Evolutionary conservation across 2,329 filamentous ascomycete genomes (phyloP).

Genomic region (Ophiobolus disseminans): DNA sequence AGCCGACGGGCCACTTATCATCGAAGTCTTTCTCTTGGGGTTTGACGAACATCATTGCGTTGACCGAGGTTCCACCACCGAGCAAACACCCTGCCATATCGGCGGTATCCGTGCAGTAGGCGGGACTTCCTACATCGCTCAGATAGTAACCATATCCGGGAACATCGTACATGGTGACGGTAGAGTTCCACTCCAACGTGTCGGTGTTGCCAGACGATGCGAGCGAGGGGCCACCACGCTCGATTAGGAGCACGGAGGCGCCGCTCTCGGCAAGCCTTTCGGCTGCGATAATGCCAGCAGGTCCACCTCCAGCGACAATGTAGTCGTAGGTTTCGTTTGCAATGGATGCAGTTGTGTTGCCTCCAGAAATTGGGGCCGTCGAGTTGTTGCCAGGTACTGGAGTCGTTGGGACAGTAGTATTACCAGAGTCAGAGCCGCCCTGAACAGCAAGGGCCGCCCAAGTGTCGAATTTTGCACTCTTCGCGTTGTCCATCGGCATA

Average conservation of each 20-base stretch:
- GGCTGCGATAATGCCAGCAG: conserved; percentile 64
- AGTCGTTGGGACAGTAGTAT: conserved; percentile 18
- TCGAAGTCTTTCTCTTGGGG: conserved; percentile 66
- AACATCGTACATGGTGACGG: conserved; percentile 48
- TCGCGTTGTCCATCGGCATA: conserved; percentile 34
- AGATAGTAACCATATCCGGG: conserved; percentile 48
- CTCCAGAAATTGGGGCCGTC: conserved; percentile 27
- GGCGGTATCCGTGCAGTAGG: conserved; percentile 68
- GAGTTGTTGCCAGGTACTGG: conserved; percentile 36
- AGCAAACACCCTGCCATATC: conserved; percentile 74
- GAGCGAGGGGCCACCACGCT: conserved; percentile 50
- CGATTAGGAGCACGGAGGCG: conserved; percentile 66
- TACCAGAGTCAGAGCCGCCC: conserved; percentile 34
- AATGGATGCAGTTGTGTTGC: conserved; percentile 44
- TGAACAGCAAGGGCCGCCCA: conserved; percentile 44
- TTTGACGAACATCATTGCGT: conserved; percentile 52
- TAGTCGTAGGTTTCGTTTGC: conserved; percentile 62
- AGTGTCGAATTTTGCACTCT: conserved; percentile 40
- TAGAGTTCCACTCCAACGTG: conserved; percentile 43
- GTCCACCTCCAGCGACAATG: conserved; percentile 67
- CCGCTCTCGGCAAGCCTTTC: conserved; percentile 69
- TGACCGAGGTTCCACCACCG: conserved; percentile 70
- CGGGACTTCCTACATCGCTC: conserved; percentile 34
- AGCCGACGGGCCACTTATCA: conserved; percentile 73
- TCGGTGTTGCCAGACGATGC: conserved; percentile 38